Evolutionary conservation across 163 green algal species (phyloP), one percentile per base, ranked within the genome.

Genomic region (Chlorella variabilis): DNA sequence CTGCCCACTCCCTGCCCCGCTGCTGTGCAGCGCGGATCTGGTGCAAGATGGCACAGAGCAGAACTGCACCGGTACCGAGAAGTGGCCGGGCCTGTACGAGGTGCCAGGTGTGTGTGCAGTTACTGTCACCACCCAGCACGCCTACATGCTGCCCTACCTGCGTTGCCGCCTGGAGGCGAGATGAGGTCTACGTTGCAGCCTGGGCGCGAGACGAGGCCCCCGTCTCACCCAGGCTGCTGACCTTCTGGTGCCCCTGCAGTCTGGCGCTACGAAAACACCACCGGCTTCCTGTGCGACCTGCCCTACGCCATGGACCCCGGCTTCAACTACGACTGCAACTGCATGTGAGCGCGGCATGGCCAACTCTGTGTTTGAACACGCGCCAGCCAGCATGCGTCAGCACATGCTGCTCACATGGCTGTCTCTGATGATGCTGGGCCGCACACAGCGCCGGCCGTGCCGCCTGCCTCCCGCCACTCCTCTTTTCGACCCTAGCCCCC

Each of bases 281-380:
- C 36, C 1, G 54, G 59, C 7, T 67, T 39, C 18, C 6, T 17
- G 0, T 38, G 54, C 25, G 38, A 80, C 23, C 27, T 38, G 54
- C 73, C 73, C 1, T 80, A 80, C n/a, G 36, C 73, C 0, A 80
- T 80, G 73, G 73, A 80, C n/a, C 56, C 54, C 1, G 73, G 73
- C 11, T 77, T 33, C 18, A 66, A 36, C 48, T 77, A 66, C 48
- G 70, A 66, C 18, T 77, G 70, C 31, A 36, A 66, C 20, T 77
- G 70, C 70, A 59, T 66, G 70, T 80, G 73, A 80, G 73, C 38
- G n/a, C n/a, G 0, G 17, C 38, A 11, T 27, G 8, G 1, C 7
- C 17, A 36, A 20, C 4, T 1, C 4, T 70, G 62, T 15, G 11
- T 54, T 54, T n/a, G n/a, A n/a, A n/a, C n/a, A n/a, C n/a, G n/a